Evolutionary conservation across 257 asterid genomes (phyloP).

Genomic region (Nemophila menziesii): DNA sequence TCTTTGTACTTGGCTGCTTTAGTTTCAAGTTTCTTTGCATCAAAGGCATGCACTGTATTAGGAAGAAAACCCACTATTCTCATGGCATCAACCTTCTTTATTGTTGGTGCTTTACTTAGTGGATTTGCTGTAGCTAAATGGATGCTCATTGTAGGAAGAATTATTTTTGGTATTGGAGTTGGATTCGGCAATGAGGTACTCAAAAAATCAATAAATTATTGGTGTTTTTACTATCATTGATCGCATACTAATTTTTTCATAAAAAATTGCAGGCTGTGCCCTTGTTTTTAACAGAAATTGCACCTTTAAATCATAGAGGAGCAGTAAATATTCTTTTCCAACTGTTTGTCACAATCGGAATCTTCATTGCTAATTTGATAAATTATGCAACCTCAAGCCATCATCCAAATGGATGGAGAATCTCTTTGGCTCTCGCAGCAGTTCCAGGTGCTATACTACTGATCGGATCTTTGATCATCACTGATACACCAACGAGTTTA

Average conservation of each 20-base stretch:
- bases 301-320: slow-evolving; percentile 11
- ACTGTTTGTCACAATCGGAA: slow-evolving; percentile 17
- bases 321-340: slow-evolving; percentile 13
- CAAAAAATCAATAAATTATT: slow-evolving; percentile 10
- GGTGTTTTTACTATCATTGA: too few relatives aligned
- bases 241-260: slow-evolving; percentile 15
- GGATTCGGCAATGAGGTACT: slow-evolving; percentile 1
- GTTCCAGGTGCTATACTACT: slow-evolving; percentile 11
- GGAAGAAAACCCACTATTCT: slow-evolving; percentile 22
- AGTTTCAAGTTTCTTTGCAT: slow-evolving; percentile 3
- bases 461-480: slow-evolving; percentile 2
- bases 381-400: slow-evolving; percentile 25
- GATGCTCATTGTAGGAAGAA: neutral
- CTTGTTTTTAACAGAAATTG: slow-evolving; percentile 11
- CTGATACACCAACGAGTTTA: slow-evolving; percentile 14
- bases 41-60: slow-evolving; percentile 3
- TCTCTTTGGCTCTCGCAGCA: slow-evolving; percentile 15
- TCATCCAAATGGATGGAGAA: slow-evolving; percentile 29
- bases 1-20: slow-evolving; percentile 20
- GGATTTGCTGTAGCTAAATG: neutral
- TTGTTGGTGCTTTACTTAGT: slow-evolving; percentile 14
- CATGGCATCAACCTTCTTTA: slow-evolving; percentile 12
- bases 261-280: slow-evolving; percentile 15
- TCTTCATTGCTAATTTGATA: slow-evolving; percentile 25
- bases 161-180: neutral